A percentile compares a stretch with the other conserved stretches of the same genome.
phyloP scores from a whole-genome alignment of 129 eudicot genomes.

The Flaveria linearis region DNA sequence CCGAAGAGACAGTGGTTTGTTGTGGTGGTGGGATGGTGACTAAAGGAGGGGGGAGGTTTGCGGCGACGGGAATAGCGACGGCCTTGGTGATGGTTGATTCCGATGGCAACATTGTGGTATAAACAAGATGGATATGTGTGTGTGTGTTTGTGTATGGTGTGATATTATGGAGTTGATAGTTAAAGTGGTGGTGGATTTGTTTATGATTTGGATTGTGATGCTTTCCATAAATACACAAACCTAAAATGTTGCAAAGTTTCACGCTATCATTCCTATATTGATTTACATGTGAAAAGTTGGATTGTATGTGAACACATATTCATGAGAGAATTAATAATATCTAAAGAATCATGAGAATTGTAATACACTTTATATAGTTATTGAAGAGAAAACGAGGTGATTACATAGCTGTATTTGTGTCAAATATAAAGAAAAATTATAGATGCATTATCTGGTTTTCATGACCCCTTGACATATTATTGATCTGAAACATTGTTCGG shows the following conservation, averaged over 20 bases:
- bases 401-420: too few species aligned
- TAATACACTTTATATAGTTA: too few species aligned
- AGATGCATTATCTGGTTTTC: too few species aligned
- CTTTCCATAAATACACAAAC: neutral
- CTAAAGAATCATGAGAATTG: too few species aligned
- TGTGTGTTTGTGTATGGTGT: neutral
- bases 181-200: conserved; percentile 13
- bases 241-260: neutral
- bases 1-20: conserved; percentile 8
- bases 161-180: conserved; percentile 3
- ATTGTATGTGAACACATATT: too few species aligned
- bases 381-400: too few species aligned
- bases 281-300: too few species aligned
- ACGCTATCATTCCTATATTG: neutral
- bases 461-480: too few species aligned
- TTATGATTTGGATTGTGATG: neutral
- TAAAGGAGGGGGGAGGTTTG: conserved; percentile 7
- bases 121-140: neutral
- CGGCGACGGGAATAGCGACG: neutral
- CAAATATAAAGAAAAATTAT: too few species aligned
- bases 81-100: conserved; percentile 14
- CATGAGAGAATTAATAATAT: too few species aligned
- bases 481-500: too few species aligned
- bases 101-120: conserved; percentile 9
- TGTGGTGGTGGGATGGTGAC: conserved; percentile 4